These are phyloP conservation scores for Sambucus nigra DNA, from an alignment of 129 eudicot genomes.

Conservation along the genomic window DNA sequence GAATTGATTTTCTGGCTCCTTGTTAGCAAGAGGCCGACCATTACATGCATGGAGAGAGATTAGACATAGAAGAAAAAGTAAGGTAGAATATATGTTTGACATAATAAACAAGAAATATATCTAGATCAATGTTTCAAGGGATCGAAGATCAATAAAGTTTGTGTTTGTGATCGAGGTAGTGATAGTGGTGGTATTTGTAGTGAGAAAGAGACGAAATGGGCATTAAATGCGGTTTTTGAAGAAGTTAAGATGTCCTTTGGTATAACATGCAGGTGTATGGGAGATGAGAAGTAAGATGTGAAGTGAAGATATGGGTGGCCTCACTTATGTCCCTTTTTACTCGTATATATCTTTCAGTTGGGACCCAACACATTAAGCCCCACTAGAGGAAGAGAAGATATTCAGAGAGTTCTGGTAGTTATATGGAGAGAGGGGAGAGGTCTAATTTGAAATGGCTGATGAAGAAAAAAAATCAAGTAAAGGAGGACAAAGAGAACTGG, in stretches of 20 bases:
- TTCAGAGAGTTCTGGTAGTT: no score
- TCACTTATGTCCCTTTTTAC: slow-evolving; percentile 26
- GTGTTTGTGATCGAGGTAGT: background rate
- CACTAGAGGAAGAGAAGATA: slow-evolving; percentile 16
- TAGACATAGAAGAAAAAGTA: slow-evolving; percentile 18
- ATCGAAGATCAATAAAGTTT: background rate
- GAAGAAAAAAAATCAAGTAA: background rate
- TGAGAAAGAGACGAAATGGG: slow-evolving; percentile 14
- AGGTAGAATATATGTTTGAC: slow-evolving; percentile 7
- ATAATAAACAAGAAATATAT: slow-evolving; percentile 7
- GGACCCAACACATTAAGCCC: slow-evolving; percentile 25
- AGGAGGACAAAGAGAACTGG: no score
- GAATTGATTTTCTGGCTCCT: background rate
- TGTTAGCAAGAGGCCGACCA: slow-evolving; percentile 20
- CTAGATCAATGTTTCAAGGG: background rate
- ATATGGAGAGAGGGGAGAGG: background rate
- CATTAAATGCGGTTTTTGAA: slow-evolving; percentile 39
- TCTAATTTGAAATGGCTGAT: background rate
- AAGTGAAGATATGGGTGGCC: slow-evolving; percentile 36
- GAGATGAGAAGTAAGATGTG: slow-evolving; percentile 18
- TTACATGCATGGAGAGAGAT: slow-evolving; percentile 16
- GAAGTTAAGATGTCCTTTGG: slow-evolving; percentile 13
- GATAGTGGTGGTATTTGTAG: slow-evolving; percentile 16
- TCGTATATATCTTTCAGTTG: slow-evolving; percentile 20
- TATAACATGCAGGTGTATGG: slow-evolving; percentile 47